Percentiles rank a stretch among this genome's conserved stretches.
phyloP scores from a whole-genome alignment of 768 basidiomycete genomes.

The Lenzites betulinus region DNA sequence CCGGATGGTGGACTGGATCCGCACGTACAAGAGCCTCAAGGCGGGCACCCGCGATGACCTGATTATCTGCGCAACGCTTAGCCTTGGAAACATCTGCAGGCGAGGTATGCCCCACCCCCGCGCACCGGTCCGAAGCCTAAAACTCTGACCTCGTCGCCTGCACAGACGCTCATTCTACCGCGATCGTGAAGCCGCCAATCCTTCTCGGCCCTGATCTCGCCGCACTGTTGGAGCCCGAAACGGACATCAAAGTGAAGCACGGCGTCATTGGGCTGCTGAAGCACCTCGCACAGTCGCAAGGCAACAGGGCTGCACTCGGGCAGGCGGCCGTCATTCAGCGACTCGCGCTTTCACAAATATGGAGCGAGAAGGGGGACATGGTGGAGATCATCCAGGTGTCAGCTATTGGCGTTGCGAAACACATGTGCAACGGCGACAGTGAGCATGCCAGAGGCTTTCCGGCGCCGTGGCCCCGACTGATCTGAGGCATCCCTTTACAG shows the following conservation, averaged over 20 bases:
- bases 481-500: conserved; percentile 28
- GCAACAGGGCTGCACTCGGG: conserved; percentile 61
- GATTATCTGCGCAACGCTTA: conserved; percentile 78
- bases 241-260: conserved; percentile 85
- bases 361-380: conserved; percentile 75
- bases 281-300: conserved; percentile 69
- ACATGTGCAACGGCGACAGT: conserved; percentile 81
- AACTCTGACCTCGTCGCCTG: conserved; percentile 6
- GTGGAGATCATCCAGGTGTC: conserved; percentile 85
- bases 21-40: conserved; percentile 46
- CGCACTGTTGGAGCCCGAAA: conserved; percentile 56
- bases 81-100: conserved; percentile 79
- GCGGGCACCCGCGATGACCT: conserved; percentile 66
- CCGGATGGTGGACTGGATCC: conserved; percentile 78
- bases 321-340: conserved; percentile 63
- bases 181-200: conserved; percentile 52
- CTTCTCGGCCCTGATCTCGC: conserved; percentile 68
- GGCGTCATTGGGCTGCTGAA: conserved; percentile 85
- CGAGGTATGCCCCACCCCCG: conserved; percentile 51
- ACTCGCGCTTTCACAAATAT: conserved; percentile 65
- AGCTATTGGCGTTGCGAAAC: conserved; percentile 87
- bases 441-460: conserved; percentile 28
- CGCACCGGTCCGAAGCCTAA: conserved; percentile 8
- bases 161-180: conserved; percentile 58
- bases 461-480: conserved; percentile 3